Conservation (phyloP, 1,284 basidiomycete genomes). For the Boletellus deceptivus region DNA sequence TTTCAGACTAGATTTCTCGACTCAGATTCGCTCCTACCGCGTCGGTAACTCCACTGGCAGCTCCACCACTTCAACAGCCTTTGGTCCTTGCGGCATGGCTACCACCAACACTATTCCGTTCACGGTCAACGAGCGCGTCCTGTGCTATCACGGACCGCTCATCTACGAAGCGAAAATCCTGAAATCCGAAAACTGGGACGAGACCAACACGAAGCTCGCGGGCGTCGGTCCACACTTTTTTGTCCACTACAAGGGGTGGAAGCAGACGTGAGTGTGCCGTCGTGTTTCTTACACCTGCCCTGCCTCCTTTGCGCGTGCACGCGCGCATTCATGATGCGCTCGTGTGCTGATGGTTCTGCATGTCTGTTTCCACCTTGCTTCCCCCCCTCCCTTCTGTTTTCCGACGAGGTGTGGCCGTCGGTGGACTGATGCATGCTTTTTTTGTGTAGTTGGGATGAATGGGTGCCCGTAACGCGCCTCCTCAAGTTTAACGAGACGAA, state of each 20-base stretch:
- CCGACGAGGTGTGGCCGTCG: too few species aligned
- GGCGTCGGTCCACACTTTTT: slow-evolving; percentile 81
- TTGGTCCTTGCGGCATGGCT: slow-evolving; percentile 11
- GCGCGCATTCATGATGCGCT: background rate
- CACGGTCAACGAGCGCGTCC: slow-evolving; percentile 22
- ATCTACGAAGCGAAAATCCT: slow-evolving; percentile 76
- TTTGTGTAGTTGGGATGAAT: slow-evolving; percentile 91
- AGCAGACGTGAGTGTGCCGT: slow-evolving; percentile 75
- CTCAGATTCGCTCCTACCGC: too few species aligned
- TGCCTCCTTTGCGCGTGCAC: too few species aligned
- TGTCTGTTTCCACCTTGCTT: too few species aligned
- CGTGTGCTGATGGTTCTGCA: too few species aligned
- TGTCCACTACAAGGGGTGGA: slow-evolving; percentile 99
- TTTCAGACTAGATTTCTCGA: too few species aligned
- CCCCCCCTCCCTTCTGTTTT: too few species aligned
- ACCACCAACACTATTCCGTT: slow-evolving; percentile 15
- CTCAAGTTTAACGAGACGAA: slow-evolving; percentile 89
- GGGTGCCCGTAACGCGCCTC: slow-evolving; percentile 84
- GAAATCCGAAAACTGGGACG: slow-evolving; percentile 76
- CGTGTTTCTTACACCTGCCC: background rate
- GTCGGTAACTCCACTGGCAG: too few species aligned
- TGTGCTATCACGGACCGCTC: slow-evolving; percentile 29
- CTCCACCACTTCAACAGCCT: too few species aligned
- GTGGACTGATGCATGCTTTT: background rate
- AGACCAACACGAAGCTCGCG: slow-evolving; percentile 65